phyloP scores from a whole-genome alignment of 1,284 basidiomycete genomes.

The Naganishia liquefaciens region DNA sequence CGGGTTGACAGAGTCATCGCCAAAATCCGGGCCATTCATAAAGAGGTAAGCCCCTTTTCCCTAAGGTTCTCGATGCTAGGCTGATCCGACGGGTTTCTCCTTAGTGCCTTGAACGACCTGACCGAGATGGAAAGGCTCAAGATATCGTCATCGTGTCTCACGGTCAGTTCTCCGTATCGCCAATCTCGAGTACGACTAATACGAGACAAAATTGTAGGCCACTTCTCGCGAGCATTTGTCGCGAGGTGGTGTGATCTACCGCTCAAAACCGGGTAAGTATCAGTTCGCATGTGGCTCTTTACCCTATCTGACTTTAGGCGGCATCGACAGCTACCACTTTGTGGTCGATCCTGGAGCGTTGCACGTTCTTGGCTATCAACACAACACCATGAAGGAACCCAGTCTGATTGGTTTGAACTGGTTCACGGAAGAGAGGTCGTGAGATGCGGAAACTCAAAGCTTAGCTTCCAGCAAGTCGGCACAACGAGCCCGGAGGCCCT shows the following conservation, averaged over 20 bases:
- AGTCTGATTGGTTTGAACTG: slow-evolving; percentile 54
- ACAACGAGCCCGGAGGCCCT: too few species aligned
- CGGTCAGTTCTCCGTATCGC: slow-evolving; percentile 34
- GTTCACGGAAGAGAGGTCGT: slow-evolving; percentile 48
- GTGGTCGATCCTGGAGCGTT: slow-evolving; percentile 52
- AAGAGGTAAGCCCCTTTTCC: slow-evolving; percentile 61
- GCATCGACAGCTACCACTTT: slow-evolving; percentile 46
- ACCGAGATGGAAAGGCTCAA: slow-evolving; percentile 43
- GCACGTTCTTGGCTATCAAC: slow-evolving; percentile 54
- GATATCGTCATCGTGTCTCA: slow-evolving; percentile 61
- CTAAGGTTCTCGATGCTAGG: slow-evolving; percentile 52
- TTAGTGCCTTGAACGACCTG: slow-evolving; percentile 39
- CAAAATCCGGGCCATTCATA: slow-evolving; percentile 74
- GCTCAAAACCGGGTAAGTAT: slow-evolving; percentile 43
- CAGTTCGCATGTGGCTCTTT: too few species aligned
- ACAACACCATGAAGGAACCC: slow-evolving; percentile 53
- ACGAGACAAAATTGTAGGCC: slow-evolving; percentile 61
- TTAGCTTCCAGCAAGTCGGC: too few species aligned
- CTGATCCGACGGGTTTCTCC: not conserved
- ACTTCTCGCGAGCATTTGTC: slow-evolving; percentile 81
- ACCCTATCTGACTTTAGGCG: not conserved
- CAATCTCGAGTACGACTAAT: slow-evolving; percentile 39
- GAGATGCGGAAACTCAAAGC: not conserved
- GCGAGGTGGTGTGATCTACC: slow-evolving; percentile 54
- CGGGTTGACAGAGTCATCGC: slow-evolving; percentile 76